Evolutionary conservation across 176 grass and related monocot species (phyloP), one percentile per base, ranked within the genome.

Genomic region (Metroxylon sagu): DNA sequence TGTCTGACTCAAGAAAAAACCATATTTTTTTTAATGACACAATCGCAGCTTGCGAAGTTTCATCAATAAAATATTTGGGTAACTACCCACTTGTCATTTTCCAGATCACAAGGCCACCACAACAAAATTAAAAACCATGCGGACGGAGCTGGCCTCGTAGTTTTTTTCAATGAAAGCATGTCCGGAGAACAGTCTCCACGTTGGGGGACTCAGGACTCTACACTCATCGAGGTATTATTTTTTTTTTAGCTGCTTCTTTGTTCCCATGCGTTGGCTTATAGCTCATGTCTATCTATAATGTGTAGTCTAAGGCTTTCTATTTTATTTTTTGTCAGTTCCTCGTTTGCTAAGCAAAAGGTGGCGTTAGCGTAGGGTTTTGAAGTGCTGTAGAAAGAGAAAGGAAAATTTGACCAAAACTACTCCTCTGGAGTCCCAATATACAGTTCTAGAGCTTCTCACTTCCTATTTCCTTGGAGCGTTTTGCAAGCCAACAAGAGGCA

Each of bases 341-440:
- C 49, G 14, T 31, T 54, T 29, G 26, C 26, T 5, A 66, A 66
- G 64, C 50, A 18, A 54, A 54, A 21, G 64, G 64, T 67, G 50
- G 50, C 64, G 64, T 67, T 21, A 67, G 49, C n/a, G n/a, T 53
- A 21, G 31, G 64, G 64, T 67, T 54, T 31, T 17, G 2, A 27
- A 21, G 64, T 26, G 25, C 54, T 5, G n/a, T 54, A 67, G 14
- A 19, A 54, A 16, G 61, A 16, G 35, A 10, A 10, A 12, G 35
- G 2, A 12, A 12, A 43, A 2, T 43, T 43, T 43, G 21, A 23
- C 35, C 12, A 10, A 43, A 12, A 43, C 35, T 2, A 43, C 12
- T 43, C 35, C 35, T 43, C 35, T 43, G 10, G 7, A 43, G 35
- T 43, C 8, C 35, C 35, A 14, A 43, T 23, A 23, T 1, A n/a